Base-by-base conservation (phyloP, 169 alveolate species). In the Hepatocystis sp. region DNA sequence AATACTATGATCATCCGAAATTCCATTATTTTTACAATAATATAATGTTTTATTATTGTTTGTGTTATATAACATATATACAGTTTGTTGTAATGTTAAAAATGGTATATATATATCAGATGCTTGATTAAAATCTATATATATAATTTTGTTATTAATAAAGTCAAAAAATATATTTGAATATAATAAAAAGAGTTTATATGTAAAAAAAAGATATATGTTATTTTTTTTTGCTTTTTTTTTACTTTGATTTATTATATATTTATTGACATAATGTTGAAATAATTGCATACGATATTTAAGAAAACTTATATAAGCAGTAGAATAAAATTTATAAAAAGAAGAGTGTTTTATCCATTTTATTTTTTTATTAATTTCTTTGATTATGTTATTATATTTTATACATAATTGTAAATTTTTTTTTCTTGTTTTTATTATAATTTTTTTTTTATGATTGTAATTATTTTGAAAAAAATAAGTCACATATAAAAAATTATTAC, bases 271-370 rank as follows among this genome's bases (percentile, higher is more conserved):
- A 34, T 36, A n/a, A 34, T 52, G n/a, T 39, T 60, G 51, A 51
- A 81, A 51, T 4, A 63, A 42, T 13, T 27, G n/a, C 67, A 81
- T 81, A 19, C 89, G 65, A 63, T 81, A 42, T 28, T 60, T 60
- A 10, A 81, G 11, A 40, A 81, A 81, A 55, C 84, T 81, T n/a
- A 81, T 11, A 63, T 81, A 81, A 34, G 89, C 89, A 13, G 23
- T 51, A 10, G 28, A 27, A 42, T 81, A 81, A 63, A 61, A 81
- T 42, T 81, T 64, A 81, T 81, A 81, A 81, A 81, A 81, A 8
- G 89, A 61, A 40, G 42, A 65, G 17, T 81, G 89, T n/a, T 63
- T 61, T 21, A 49, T 11, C 89, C 89, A 81, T 11, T 61, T 21
- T 40, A 81, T 55, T 25, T 63, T 63, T 1, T 17, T 61, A 55